Conservation (phyloP, 2,329 filamentous ascomycete genomes). For the Cytospora piceicola region DNA sequence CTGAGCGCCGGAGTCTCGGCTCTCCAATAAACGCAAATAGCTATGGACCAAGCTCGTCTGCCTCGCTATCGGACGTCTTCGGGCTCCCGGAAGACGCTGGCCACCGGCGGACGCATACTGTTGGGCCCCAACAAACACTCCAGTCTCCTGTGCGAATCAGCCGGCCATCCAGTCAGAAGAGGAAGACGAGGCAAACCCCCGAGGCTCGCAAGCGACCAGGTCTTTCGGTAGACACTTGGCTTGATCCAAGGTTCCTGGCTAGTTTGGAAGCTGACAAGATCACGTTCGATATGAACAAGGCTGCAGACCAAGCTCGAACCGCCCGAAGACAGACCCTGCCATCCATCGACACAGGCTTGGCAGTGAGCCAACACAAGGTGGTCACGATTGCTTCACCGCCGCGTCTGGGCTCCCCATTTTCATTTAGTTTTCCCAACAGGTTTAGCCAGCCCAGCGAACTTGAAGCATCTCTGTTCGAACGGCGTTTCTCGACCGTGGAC, state of each 20-base stretch:
- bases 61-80: conserved; percentile 48
- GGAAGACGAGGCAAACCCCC: conserved; percentile 53
- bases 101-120: conserved; percentile 51
- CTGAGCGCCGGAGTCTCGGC: conserved; percentile 48
- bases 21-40: conserved; percentile 62
- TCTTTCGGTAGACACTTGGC: conserved; percentile 58
- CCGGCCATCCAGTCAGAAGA: conserved; percentile 59
- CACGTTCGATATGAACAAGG: conserved; percentile 38
- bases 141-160: conserved; percentile 60
- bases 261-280: conserved; percentile 30
- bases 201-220: conserved; percentile 61
- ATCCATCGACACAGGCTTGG: conserved; percentile 20
- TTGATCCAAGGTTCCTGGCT: conserved; percentile 45
- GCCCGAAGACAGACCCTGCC: conserved; percentile 22
- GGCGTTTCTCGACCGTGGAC: conserved; percentile 63
- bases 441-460: conserved; percentile 52
- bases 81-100: conserved; percentile 41
- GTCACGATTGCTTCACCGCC: conserved; percentile 45
- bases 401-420: conserved; percentile 64
- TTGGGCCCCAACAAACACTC: conserved; percentile 54
- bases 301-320: conserved; percentile 24
- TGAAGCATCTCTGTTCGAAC: conserved; percentile 49
- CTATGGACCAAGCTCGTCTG: conserved; percentile 65
- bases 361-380: conserved; percentile 33
- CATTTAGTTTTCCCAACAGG: conserved; percentile 65